A percentile compares a stretch with the other conserved stretches of the same genome.
Evolutionary conservation across 169 alveolate genomes (phyloP).

Genomic region (Plasmodium billcollinsi): DNA sequence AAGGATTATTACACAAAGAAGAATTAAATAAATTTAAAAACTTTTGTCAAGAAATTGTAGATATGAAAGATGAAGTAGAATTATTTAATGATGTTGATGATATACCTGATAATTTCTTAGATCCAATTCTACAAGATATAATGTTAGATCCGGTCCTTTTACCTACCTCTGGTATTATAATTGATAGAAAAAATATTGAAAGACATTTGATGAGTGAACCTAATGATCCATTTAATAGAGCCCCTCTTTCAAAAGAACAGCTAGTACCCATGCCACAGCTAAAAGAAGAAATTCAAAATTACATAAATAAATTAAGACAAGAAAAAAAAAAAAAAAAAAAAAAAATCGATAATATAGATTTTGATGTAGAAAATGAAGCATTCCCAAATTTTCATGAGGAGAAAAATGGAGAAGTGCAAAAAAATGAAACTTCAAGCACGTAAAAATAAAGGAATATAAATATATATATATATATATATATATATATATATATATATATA

Average conservation of each 20-base stretch:
- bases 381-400: neutral
- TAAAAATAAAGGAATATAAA: neutral
- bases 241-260: slow-evolving; percentile 90
- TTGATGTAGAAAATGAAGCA: slow-evolving; percentile 19
- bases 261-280: slow-evolving; percentile 92
- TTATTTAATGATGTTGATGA: slow-evolving; percentile 80
- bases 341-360: slow-evolving; percentile 17
- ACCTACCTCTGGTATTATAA: slow-evolving; percentile 91
- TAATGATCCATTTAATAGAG: slow-evolving; percentile 94
- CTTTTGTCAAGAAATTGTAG: slow-evolving; percentile 70
- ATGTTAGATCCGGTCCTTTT: slow-evolving; percentile 95
- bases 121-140: slow-evolving; percentile 92
- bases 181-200: slow-evolving; percentile 93
- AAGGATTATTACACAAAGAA: slow-evolving; percentile 79
- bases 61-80: slow-evolving; percentile 76
- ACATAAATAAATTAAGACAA: slow-evolving; percentile 77
- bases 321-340: slow-evolving; percentile 44
- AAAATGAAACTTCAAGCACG: neutral
- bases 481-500: no score
- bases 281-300: slow-evolving; percentile 85
- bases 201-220: slow-evolving; percentile 93
- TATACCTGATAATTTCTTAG: slow-evolving; percentile 93
- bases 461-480: no score
- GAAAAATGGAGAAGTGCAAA: neutral
- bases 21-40: slow-evolving; percentile 78